Evolutionary conservation across 23 red algal genomes (phyloP).

Genomic region (Gracilariopsis chorda): DNA sequence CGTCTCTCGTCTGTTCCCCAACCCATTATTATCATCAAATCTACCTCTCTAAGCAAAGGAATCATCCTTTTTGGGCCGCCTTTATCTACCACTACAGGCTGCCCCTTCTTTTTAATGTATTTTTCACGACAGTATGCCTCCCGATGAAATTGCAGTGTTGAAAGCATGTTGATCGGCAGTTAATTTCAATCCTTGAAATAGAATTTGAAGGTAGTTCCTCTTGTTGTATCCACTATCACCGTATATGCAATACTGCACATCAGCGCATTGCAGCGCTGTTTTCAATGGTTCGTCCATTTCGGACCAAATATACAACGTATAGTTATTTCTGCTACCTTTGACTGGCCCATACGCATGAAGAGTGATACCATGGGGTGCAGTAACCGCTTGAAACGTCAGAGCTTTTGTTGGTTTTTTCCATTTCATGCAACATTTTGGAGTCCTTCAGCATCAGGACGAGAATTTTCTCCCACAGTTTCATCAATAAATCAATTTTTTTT

Average conservation of each 20-base stretch:
- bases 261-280: background rate
- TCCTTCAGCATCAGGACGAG: background rate
- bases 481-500: background rate
- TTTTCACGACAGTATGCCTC: no score
- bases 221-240: constrained; percentile 25
- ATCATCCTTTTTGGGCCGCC: no score
- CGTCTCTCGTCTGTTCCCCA: no score
- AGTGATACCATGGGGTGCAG: background rate
- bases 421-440: constrained; percentile 14
- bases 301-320: background rate
- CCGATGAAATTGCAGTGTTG: constrained; percentile 1
- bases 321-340: constrained; percentile 25
- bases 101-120: no score
- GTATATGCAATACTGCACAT: constrained; percentile 23
- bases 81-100: no score
- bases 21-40: no score
- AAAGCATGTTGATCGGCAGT: background rate
- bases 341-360: constrained; percentile 23
- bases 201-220: constrained; percentile 2
- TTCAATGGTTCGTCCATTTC: background rate
- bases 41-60: no score
- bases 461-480: background rate
- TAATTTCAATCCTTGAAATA: constrained; percentile 23
- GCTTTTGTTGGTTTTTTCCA: background rate
- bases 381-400: constrained; percentile 24